Evolutionary conservation across 2,329 filamentous ascomycete genomes (phyloP).

Genomic region (Albophoma yamanashiensis): DNA sequence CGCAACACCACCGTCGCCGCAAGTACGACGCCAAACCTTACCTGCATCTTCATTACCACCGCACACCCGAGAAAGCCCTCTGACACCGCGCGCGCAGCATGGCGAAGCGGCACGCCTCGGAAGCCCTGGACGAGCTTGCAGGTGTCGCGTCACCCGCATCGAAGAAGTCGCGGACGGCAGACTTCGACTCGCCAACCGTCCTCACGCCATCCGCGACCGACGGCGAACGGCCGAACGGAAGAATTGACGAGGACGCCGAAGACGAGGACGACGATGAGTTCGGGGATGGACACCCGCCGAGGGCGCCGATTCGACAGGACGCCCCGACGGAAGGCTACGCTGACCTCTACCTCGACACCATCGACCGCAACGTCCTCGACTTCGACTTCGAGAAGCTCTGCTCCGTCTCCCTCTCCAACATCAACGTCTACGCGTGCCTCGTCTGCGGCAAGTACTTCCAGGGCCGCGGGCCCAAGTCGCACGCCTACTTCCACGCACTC

Average conservation of each 20-base stretch:
- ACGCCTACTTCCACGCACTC: conserved; percentile 95
- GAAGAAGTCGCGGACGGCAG: conserved; percentile 45
- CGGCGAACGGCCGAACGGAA: not conserved
- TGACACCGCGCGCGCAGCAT: conserved; percentile 10
- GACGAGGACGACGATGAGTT: conserved; percentile 22
- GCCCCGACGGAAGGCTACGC: conserved; percentile 82
- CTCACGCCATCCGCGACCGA: not conserved
- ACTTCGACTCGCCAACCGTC: conserved; percentile 26
- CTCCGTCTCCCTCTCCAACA: conserved; percentile 90
- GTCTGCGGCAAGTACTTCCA: conserved; percentile 98
- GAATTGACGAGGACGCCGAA: conserved; percentile 10
- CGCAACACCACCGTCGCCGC: not conserved
- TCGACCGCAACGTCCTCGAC: conserved; percentile 84
- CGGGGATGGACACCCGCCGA: conserved; percentile 24
- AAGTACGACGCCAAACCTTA: not conserved
- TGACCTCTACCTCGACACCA: conserved; percentile 95
- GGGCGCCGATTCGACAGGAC: conserved; percentile 53
- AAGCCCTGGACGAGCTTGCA: conserved; percentile 46
- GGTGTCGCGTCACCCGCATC: conserved; percentile 46
- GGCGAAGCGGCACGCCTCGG: conserved; percentile 49
- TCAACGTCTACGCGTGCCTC: conserved; percentile 96
- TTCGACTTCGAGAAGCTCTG: conserved; percentile 99
- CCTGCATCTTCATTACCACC: not conserved
- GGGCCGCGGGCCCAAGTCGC: conserved; percentile 83
- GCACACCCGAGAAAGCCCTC: not conserved